phyloP scores from a whole-genome alignment of 768 basidiomycete species.

The Amanita muscaria region DNA sequence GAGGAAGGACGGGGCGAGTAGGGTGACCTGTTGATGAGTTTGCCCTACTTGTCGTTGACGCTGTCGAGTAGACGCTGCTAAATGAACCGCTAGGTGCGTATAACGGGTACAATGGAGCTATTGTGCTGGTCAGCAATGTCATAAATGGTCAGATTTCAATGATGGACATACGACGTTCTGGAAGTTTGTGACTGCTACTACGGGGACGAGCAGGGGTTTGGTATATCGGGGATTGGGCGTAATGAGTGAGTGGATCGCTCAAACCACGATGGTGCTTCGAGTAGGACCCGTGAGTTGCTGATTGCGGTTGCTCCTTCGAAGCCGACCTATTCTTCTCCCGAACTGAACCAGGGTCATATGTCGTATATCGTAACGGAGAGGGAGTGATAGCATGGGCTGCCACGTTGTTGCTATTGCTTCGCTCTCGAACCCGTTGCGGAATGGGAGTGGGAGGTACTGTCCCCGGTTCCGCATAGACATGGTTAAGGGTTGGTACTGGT shows the following conservation, averaged over 20 bases:
- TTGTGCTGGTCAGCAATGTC: constrained; percentile 8
- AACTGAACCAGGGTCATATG: constrained; percentile 22
- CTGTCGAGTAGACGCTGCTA: constrained; percentile 41
- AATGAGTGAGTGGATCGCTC: constrained; percentile 15
- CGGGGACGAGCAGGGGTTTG: constrained; percentile 14
- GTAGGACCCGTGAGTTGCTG: constrained; percentile 9
- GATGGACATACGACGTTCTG: constrained; percentile 33
- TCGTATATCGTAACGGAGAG: constrained; percentile 33
- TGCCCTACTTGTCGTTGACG: constrained; percentile 29
- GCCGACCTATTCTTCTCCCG: constrained; percentile 9
- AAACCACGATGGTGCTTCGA: constrained; percentile 23
- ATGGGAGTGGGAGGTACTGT: constrained; percentile 27
- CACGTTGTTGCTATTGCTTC: constrained; percentile 28
- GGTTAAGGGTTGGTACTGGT: constrained; percentile 22
- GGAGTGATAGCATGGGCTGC: constrained; percentile 27
- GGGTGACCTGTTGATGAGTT: constrained; percentile 21
- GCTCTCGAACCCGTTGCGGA: constrained; percentile 28
- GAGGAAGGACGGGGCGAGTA: constrained; percentile 27
- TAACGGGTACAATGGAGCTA: constrained; percentile 17
- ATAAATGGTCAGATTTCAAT: background rate
- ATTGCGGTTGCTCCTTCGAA: constrained; percentile 3
- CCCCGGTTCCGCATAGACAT: constrained; percentile 31
- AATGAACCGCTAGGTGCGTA: constrained; percentile 19
- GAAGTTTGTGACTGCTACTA: constrained; percentile 33
- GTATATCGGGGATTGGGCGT: constrained; percentile 7